Conservation (phyloP, 371 early-diverging fungal species). For the Nematocida major region DNA sequence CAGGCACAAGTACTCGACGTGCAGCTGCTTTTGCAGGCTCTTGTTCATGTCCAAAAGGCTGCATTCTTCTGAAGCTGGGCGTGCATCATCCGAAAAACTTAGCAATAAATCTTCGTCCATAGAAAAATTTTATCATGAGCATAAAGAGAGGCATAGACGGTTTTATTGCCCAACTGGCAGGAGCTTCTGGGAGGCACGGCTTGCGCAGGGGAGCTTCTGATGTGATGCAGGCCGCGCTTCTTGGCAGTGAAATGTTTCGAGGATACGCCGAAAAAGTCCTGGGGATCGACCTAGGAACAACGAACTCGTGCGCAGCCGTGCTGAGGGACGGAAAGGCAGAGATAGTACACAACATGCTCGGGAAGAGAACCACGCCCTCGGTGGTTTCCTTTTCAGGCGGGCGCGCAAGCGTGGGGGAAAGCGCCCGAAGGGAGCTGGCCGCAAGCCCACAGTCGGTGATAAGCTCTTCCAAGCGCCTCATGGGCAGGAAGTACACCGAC, state of each 20-base stretch:
- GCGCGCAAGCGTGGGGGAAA: slow-evolving; percentile 75
- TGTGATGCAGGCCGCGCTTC: not conserved
- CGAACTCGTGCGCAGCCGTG: slow-evolving; percentile 92
- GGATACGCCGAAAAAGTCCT: slow-evolving; percentile 65
- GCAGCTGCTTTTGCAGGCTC: slow-evolving; percentile 7
- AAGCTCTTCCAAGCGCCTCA: slow-evolving; percentile 84
- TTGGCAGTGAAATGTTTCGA: not conserved
- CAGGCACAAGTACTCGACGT: slow-evolving; percentile 45
- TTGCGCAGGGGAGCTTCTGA: not conserved
- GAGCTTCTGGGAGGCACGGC: too few species aligned
- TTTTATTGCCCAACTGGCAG: not conserved
- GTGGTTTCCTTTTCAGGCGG: slow-evolving; percentile 71
- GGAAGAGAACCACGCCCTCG: slow-evolving; percentile 90
- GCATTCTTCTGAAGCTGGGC: not conserved
- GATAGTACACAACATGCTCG: slow-evolving; percentile 89
- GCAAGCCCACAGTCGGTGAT: slow-evolving; percentile 85
- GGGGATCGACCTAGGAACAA: slow-evolving; percentile 98
- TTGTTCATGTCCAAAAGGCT: slow-evolving; percentile 7
- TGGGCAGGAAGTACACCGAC: slow-evolving; percentile 83
- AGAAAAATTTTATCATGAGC: slow-evolving; percentile 25
- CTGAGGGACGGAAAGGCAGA: slow-evolving; percentile 88
- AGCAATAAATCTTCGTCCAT: slow-evolving; percentile 26
- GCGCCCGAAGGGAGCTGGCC: slow-evolving; percentile 82
- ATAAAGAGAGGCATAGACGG: not conserved
- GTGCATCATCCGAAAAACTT: slow-evolving; percentile 6